Conservation (phyloP, 805 yeast species). For the Candida ovalis region DNA sequence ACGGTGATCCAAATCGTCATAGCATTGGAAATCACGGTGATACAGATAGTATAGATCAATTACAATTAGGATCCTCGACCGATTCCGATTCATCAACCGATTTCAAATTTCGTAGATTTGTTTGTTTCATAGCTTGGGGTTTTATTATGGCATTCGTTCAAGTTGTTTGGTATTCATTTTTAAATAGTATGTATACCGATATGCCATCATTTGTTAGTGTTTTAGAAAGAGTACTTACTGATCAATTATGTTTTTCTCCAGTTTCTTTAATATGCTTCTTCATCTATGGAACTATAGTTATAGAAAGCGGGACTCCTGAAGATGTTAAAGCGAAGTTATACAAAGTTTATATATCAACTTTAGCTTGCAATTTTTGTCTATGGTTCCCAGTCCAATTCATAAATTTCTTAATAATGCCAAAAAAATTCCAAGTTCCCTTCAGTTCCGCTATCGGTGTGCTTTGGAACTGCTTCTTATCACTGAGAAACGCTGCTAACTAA, state of each 20-base stretch:
- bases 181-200: conserved; percentile 71
- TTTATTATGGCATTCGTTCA: conserved; percentile 76
- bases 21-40: neutral
- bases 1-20: conserved; percentile 21
- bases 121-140: conserved; percentile 87
- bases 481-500: conserved; percentile 53
- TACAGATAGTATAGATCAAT: neutral
- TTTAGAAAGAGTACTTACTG: conserved; percentile 81
- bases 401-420: conserved; percentile 67
- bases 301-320: conserved; percentile 68
- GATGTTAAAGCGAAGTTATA: conserved; percentile 63
- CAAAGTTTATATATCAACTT: conserved; percentile 62
- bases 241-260: conserved; percentile 88
- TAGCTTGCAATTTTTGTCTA: conserved; percentile 64
- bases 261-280: conserved; percentile 76
- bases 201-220: conserved; percentile 85
- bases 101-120: conserved; percentile 67
- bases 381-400: conserved; percentile 83
- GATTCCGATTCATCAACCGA: conserved; percentile 2
- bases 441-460: conserved; percentile 80
- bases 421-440: conserved; percentile 82
- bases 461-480: conserved; percentile 91
- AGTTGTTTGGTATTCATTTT: conserved; percentile 82
- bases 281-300: conserved; percentile 74
- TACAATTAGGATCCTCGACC: neutral